These are phyloP conservation scores for Komagataella phaffii DNA, from an alignment of 805 yeast genomes.

Conservation along the genomic window DNA sequence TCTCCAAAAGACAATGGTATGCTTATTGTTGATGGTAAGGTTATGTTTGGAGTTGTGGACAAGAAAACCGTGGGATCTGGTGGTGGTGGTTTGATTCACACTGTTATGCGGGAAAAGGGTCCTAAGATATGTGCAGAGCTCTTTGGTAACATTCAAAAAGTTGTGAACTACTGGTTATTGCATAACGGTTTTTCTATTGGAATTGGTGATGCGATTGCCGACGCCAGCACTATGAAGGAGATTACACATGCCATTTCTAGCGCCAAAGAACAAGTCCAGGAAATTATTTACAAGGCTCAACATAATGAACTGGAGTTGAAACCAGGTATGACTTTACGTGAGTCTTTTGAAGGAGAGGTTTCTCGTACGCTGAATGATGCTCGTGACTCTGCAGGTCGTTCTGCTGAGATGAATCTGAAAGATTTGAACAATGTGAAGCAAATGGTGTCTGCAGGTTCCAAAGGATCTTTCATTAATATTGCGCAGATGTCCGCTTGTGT, in stretches of 20 bases:
- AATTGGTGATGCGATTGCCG: constrained; percentile 99
- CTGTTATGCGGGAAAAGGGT: constrained; percentile 96
- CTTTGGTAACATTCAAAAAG: constrained; percentile 87
- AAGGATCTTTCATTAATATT: constrained; percentile 96
- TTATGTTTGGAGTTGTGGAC: constrained; percentile 95
- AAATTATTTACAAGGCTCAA: constrained; percentile 86
- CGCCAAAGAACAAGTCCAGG: constrained; percentile 91
- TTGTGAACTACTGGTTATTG: constrained; percentile 90
- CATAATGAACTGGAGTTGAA: constrained; percentile 80
- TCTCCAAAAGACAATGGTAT: constrained; percentile 93
- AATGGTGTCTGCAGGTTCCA: constrained; percentile 98
- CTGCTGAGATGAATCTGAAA: constrained; percentile 92
- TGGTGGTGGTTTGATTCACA: constrained; percentile 95
- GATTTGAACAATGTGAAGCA: constrained; percentile 94
- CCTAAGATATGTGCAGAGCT: constrained; percentile 79
- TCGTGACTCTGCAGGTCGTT: constrained; percentile 98
- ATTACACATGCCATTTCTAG: constrained; percentile 87
- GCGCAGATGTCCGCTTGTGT: constrained; percentile 99
- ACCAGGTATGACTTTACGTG: constrained; percentile 99
- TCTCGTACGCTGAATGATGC: constrained; percentile 93
- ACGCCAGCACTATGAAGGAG: constrained; percentile 86
- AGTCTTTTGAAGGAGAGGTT: constrained; percentile 95
- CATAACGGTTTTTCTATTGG: constrained; percentile 98
- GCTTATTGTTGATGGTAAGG: constrained; percentile 91
- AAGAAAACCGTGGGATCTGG: constrained; percentile 98